Evolutionary conservation across 2,329 filamentous ascomycete genomes (phyloP), one percentile per base, ranked within the genome.

Genomic region (Penicillium griseofulvum): DNA sequence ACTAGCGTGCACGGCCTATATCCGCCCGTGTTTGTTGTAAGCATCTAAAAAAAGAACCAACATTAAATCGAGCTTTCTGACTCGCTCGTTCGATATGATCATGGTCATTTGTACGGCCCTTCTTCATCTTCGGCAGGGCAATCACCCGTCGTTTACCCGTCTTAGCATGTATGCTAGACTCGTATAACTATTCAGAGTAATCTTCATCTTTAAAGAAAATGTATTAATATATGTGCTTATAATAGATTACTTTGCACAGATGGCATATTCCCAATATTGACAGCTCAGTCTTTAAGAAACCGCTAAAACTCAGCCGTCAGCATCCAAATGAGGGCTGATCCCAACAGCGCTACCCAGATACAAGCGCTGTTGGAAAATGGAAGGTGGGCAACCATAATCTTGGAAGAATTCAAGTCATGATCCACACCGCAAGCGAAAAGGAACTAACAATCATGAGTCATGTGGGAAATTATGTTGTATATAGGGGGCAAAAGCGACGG

Each of bases 11-110:
- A 53, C 17, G 17, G 47, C 14, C 45, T 36, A 33, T 31, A 7
- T 11, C 42, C 39, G 10, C 39, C 28, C 28, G 17, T 33, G 28
- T 31, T 19, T 28, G 9, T 31, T 31, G 9, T 38, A 51, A 44
- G 17, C 24, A 43, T 53, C 60, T 62, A 62, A 59, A 62, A 62
- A 62, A 61, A 62, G 58, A 62, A 62, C 59, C 59, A 61, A 61
- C 59, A 61, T 7, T 44, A 11, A 52, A 56, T 22, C 43, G 33
- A 31, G 49, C 33, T 22, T 10, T 37, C 22, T 61, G 43, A 58
- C 55, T 61, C 42, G 59, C 37, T 46, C 29, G 38, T 39, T 57
- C 26, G 34, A 31, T 52, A 19, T 38, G 14, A 39, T 33, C 33
- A 46, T 8, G 4, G 22, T 39, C 37, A 43, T 8, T 24, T 31